Percentiles rank a stretch among this genome's conserved stretches.
These are phyloP conservation scores for Nicotiana obtusifolia DNA, from an alignment of 257 asterid species.

Conservation along the genomic window DNA sequence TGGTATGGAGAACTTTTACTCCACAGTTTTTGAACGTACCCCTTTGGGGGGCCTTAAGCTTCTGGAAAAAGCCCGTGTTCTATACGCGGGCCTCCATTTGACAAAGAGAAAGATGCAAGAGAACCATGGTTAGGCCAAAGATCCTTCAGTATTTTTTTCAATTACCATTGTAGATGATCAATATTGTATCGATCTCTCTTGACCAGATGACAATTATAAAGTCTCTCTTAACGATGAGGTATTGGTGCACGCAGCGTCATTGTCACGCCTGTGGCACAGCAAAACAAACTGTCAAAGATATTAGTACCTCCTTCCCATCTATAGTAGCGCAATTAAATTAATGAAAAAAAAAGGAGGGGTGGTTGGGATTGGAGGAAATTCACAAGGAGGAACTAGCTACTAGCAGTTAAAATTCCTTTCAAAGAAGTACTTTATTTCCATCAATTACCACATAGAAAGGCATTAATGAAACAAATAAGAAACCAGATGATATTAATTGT, in stretches of 20 bases:
- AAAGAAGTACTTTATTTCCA: neutral
- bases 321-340: neutral
- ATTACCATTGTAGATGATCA: conserved; percentile 18
- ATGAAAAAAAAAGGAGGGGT: neutral
- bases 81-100: conserved; percentile 31
- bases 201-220: conserved; percentile 10
- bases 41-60: conserved; percentile 51
- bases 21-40: conserved; percentile 36
- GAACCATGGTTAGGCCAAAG: conserved; percentile 95
- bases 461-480: neutral
- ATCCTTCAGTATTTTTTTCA: conserved; percentile 29
- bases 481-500: neutral
- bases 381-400: neutral
- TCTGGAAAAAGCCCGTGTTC: conserved; percentile 35
- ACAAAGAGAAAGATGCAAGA: conserved; percentile 23
- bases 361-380: neutral
- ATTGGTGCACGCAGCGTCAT: conserved; percentile 56
- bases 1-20: conserved; percentile 15
- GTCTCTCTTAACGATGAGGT: conserved; percentile 58
- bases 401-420: neutral
- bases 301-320: conserved; percentile 33
- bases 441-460: neutral
- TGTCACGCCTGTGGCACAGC: conserved; percentile 96
- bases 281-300: conserved; percentile 86
- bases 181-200: conserved; percentile 30